A percentile compares a stretch with the other conserved stretches of the same genome.
These are phyloP conservation scores for Gigaspora rosea DNA, from an alignment of 192 early-diverging fungal genomes.

Conservation along the genomic window DNA sequence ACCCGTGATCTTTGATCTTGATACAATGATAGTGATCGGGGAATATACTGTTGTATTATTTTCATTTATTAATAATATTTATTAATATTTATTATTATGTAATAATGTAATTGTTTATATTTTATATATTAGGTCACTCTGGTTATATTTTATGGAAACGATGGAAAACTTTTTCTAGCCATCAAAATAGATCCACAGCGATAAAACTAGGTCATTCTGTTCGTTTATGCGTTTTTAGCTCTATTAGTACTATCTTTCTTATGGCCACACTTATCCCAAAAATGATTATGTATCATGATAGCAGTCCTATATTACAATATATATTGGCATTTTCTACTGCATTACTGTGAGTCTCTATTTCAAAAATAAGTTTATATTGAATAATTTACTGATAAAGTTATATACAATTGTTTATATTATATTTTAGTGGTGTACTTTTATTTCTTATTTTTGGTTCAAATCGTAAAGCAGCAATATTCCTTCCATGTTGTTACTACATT, in stretches of 20 bases:
- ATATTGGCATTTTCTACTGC: neutral
- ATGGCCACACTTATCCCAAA: neutral
- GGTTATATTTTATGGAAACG: neutral
- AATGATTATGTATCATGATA: neutral
- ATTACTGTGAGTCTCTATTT: neutral
- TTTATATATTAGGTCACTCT: neutral
- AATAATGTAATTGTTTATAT: neutral
- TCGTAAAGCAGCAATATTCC: neutral
- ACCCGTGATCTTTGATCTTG: too few species aligned
- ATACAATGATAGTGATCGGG: too few species aligned
- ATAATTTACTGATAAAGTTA: too few species aligned
- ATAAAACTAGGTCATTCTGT: constrained; percentile 9
- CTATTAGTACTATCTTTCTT: neutral
- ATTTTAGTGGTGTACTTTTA: constrained; percentile 4
- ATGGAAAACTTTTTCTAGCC: neutral
- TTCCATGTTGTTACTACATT: constrained; percentile 18
- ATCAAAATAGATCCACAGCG: constrained; percentile 5
- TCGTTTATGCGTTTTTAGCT: neutral
- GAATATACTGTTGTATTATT: neutral
- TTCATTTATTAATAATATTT: neutral
- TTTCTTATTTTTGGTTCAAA: constrained; percentile 18
- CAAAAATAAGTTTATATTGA: neutral
- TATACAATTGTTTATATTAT: too few species aligned
- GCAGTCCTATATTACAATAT: too few species aligned
- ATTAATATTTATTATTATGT: too few species aligned